Evolutionary conservation across 176 grass and related monocot genomes (phyloP).

Genomic region (Panicum miliaceum): DNA sequence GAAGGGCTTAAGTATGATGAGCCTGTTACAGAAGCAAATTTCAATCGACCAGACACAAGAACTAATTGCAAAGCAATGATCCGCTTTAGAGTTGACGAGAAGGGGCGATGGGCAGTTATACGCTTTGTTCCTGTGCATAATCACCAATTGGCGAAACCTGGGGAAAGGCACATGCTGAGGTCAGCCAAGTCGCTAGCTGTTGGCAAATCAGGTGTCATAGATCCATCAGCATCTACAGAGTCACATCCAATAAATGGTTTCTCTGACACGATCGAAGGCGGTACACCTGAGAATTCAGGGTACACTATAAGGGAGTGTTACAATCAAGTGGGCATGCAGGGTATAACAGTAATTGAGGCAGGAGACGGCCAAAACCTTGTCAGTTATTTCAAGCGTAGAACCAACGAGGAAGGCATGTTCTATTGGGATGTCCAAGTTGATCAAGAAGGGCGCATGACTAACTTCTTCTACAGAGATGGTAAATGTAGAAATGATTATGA

Average conservation of each 20-base stretch:
- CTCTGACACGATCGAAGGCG: slow-evolving; percentile 44
- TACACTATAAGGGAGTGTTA: slow-evolving; percentile 75
- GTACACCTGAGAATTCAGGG: slow-evolving; percentile 51
- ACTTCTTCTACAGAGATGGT: slow-evolving; percentile 86
- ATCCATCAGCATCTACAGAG: slow-evolving; percentile 46
- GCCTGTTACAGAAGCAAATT: slow-evolving; percentile 76
- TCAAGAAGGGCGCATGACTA: slow-evolving; percentile 70
- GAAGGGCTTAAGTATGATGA: slow-evolving; percentile 92
- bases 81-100: slow-evolving; percentile 78
- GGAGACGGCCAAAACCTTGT: slow-evolving; percentile 75
- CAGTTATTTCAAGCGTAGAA: slow-evolving; percentile 77
- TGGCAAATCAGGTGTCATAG: slow-evolving; percentile 58
- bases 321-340: slow-evolving; percentile 60
- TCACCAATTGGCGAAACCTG: slow-evolving; percentile 85
- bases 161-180: slow-evolving; percentile 82
- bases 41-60: slow-evolving; percentile 77
- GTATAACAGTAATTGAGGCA: slow-evolving; percentile 61
- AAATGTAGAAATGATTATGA: slow-evolving; percentile 78
- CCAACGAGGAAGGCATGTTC: slow-evolving; percentile 88
- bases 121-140: slow-evolving; percentile 81
- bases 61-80: slow-evolving; percentile 95
- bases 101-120: slow-evolving; percentile 77
- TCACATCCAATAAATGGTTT: slow-evolving; percentile 42
- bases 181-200: slow-evolving; percentile 68
- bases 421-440: slow-evolving; percentile 88